Conservation (phyloP, 1,284 basidiomycete genomes). For the Puccinia coronata region DNA sequence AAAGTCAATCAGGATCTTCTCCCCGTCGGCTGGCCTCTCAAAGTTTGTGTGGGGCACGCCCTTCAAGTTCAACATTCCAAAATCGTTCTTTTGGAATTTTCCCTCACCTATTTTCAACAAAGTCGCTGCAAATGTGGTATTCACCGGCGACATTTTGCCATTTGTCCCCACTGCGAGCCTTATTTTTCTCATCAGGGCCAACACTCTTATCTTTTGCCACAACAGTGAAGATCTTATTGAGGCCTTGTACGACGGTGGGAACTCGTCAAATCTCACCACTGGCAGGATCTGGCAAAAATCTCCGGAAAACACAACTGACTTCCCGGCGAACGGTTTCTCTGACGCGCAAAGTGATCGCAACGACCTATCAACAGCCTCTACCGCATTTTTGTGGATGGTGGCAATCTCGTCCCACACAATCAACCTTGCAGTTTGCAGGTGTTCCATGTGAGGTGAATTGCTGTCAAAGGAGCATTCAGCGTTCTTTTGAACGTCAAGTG, state of each 20-base stretch:
- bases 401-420: slow-evolving; percentile 20
- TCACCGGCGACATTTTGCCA: no score
- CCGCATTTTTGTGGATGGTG: background rate
- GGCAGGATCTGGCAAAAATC: slow-evolving; percentile 23
- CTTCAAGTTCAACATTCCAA: no score
- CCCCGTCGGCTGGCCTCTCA: no score
- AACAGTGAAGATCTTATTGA: no score
- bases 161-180: no score
- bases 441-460: background rate
- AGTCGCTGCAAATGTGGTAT: no score
- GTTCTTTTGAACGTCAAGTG: background rate
- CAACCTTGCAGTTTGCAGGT: background rate
- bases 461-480: background rate
- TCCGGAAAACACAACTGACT: background rate
- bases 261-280: background rate
- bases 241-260: background rate
- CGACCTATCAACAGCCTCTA: background rate
- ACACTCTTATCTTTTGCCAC: no score
- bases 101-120: no score
- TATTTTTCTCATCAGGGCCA: no score
- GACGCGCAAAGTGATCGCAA: background rate
- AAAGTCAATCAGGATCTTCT: no score
- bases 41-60: no score
- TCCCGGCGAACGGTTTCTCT: background rate
- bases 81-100: no score